Conservation (phyloP, 2,329 filamentous ascomycete genomes). For the Cladosporium sp. region DNA sequence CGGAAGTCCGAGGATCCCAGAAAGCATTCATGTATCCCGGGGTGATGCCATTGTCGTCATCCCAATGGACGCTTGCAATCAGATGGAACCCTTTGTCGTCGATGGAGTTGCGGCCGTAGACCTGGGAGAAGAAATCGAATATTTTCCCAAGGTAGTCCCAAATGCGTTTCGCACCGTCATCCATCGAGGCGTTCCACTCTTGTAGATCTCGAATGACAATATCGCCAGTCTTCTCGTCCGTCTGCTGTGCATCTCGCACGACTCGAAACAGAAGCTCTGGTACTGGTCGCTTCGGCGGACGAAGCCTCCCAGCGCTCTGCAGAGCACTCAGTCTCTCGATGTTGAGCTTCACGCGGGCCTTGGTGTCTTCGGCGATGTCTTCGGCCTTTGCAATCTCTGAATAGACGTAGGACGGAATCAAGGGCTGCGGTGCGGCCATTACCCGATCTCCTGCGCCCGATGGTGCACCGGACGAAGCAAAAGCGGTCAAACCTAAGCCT, state of each 20-base stretch:
- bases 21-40: slow-evolving; percentile 4
- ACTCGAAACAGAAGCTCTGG: not conserved
- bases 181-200: not conserved
- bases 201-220: not conserved
- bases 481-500: not conserved
- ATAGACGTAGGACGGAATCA: slow-evolving; percentile 2
- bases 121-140: not conserved
- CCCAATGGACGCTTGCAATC: slow-evolving; percentile 1
- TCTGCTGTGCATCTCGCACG: not conserved
- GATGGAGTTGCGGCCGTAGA: slow-evolving; percentile 4
- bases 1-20: not conserved
- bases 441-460: not conserved
- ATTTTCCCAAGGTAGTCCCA: slow-evolving; percentile 3
- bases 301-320: not conserved
- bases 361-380: not conserved
- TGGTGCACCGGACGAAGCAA: not conserved
- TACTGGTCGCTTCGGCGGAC: not conserved
- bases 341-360: not conserved
- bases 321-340: not conserved
- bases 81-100: slow-evolving; percentile 7
- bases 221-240: not conserved
- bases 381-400: slow-evolving; percentile 1
- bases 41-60: not conserved
- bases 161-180: not conserved
- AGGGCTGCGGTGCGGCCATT: not conserved